Base-by-base conservation (phyloP, 2,329 filamentous ascomycete species). In the Amylocarpus encephaloides region DNA sequence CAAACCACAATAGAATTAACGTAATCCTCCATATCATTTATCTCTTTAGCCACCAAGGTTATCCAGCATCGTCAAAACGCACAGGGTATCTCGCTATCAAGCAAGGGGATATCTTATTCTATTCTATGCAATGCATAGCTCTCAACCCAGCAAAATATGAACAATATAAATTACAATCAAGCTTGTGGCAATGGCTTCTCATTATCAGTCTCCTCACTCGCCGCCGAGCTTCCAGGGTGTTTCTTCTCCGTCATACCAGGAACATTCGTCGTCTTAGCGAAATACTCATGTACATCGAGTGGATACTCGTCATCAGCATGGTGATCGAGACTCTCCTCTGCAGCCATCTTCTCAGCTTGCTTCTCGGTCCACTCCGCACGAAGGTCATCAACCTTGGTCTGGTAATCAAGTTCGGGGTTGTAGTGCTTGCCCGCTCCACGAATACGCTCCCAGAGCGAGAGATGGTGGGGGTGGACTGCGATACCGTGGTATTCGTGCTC, bases 401-500 rank as follows among this genome's bases (percentile, higher is more conserved):
- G 79, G 72, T 86, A 88, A 74, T 97, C 92, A 45, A 83, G 73
- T 55, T 88, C 83, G 6, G 90, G 82, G 68, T 96, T 75, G 73
- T 96, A 97, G 66, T 79, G 67, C 75, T 93, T 94, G 68, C 85
- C 82, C 15, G 86, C 78, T 46, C 89, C 90, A 48, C 80, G 77
- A 56, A 88, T 69, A 54, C 88, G 84, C 77, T 97, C 92, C 86
- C 88, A 97, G 46, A 91, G 67, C 6, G 86, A 92, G 56, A 97
- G 73, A 66, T 97, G 92, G 68, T 86, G 80, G 43, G 88, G 85
- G 75, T 97, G 90, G 52, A 97, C 83, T 53, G 92, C 92, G 48
- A 95, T 84, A 59, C 92, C 92, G 71, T 95, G 91, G 74, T 97
- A 97, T 43, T 96, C 88, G 29, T 81, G 55, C 59, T 83, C 84